A percentile compares a stretch with the other conserved stretches of the same genome.
Evolutionary conservation across 2,329 filamentous ascomycete genomes (phyloP).

Genomic region (Paecilomyces dactylethromorphus): DNA sequence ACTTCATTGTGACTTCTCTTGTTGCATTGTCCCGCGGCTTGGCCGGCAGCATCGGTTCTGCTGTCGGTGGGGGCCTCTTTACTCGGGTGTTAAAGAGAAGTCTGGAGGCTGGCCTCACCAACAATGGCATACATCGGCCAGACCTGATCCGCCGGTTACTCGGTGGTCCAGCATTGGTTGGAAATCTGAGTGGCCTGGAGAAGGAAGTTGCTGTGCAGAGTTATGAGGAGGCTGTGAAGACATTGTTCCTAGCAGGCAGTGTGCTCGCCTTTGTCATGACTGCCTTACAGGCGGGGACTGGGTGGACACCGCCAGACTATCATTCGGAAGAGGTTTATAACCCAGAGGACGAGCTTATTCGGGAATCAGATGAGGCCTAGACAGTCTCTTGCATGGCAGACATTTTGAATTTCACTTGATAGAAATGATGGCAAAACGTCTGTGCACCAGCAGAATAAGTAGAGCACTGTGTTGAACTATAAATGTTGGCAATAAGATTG

Average conservation of each 20-base stretch:
- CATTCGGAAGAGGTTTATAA: slow-evolving; percentile 13
- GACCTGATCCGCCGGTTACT: slow-evolving; percentile 50
- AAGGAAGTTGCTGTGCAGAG: slow-evolving; percentile 45
- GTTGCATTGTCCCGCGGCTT: slow-evolving; percentile 76
- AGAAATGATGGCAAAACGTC: background rate
- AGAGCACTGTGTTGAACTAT: no score
- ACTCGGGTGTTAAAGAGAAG: slow-evolving; percentile 51
- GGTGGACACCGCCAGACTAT: slow-evolving; percentile 42
- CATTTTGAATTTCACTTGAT: background rate
- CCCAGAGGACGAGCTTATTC: background rate
- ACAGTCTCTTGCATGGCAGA: background rate
- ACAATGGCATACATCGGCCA: slow-evolving; percentile 31
- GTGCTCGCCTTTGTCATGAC: slow-evolving; percentile 44
- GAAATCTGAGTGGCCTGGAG: slow-evolving; percentile 43
- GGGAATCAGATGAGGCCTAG: background rate
- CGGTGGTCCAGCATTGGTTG: slow-evolving; percentile 53
- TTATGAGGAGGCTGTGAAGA: slow-evolving; percentile 49
- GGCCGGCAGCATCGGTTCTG: slow-evolving; percentile 71
- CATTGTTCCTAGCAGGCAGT: slow-evolving; percentile 47
- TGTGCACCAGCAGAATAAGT: no score
- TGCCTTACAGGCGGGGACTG: slow-evolving; percentile 52
- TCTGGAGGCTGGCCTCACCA: slow-evolving; percentile 53
- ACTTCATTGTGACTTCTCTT: slow-evolving; percentile 70
- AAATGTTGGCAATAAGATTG: background rate
- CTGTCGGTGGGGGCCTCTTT: slow-evolving; percentile 73